Percentiles rank a stretch among this genome's conserved stretches.
These are phyloP conservation scores for Spizellomyces sp. DNA, from an alignment of 192 early-diverging fungal species.

Conservation along the genomic window DNA sequence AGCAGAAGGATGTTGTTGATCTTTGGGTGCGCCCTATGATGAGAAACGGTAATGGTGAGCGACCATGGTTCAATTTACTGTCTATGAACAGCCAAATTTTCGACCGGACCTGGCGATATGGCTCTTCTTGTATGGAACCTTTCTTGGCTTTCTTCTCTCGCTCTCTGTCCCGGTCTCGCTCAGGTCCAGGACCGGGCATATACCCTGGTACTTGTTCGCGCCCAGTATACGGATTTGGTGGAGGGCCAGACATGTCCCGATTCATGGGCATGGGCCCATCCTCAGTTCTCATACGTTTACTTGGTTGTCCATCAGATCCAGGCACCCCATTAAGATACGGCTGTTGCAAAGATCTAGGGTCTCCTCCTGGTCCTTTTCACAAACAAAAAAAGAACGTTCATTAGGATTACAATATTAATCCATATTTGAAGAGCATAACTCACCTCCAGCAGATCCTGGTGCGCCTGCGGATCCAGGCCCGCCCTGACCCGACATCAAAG, in stretches of 20 bases:
- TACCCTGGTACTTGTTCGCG: constrained; percentile 3
- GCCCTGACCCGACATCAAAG: constrained; percentile 33
- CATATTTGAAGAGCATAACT: constrained; percentile 8
- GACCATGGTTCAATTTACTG: no score
- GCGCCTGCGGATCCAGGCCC: constrained; percentile 5
- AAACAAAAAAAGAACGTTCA: no score
- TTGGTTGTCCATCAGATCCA: constrained; percentile 8
- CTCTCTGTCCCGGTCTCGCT: constrained; percentile 19
- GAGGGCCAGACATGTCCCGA: constrained; percentile 12
- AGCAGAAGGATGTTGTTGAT: constrained; percentile 1
- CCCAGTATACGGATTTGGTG: constrained; percentile 25
- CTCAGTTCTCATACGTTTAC: constrained; percentile 22
- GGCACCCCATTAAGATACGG: constrained; percentile 11
- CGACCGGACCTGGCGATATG: constrained; percentile 12
- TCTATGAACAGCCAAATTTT: no score
- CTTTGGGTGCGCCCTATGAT: not conserved
- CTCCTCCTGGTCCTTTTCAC: constrained; percentile 7
- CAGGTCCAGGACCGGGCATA: constrained; percentile 5
- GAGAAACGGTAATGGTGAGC: not conserved
- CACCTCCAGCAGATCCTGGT: not conserved
- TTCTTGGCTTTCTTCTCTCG: constrained; percentile 8
- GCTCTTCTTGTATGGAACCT: not conserved
- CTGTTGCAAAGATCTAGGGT: constrained; percentile 17
- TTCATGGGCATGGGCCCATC: not conserved
- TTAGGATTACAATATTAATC: not conserved